These are phyloP conservation scores for Tylopilus cervinicoccineus DNA, from an alignment of 768 basidiomycete species.

Conservation along the genomic window DNA sequence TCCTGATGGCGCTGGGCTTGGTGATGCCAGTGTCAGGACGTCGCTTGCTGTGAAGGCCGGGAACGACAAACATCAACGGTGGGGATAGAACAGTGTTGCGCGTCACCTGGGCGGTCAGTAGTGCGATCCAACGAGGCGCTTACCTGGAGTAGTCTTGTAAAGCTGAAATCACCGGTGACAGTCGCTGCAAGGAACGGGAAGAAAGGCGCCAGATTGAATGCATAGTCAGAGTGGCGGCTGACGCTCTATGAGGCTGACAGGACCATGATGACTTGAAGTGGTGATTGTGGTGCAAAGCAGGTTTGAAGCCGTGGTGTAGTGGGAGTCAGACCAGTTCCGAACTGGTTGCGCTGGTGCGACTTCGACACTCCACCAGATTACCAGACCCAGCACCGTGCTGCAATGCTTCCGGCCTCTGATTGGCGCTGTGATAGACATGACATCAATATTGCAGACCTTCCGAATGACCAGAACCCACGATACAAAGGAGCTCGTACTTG, in stretches of 20 bases:
- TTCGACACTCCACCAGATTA: too few relatives aligned
- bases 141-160: constrained; percentile 5
- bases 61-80: constrained; percentile 21
- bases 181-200: background rate
- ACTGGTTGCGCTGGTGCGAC: too few relatives aligned
- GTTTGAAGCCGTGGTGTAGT: too few relatives aligned
- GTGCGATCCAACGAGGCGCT: constrained; percentile 1
- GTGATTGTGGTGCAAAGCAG: too few relatives aligned
- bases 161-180: too few relatives aligned
- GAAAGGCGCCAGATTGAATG: background rate
- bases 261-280: background rate
- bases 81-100: constrained; percentile 6
- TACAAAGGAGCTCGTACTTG: too few relatives aligned
- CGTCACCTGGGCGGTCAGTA: constrained; percentile 14
- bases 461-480: too few relatives aligned
- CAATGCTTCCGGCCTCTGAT: too few relatives aligned
- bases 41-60: constrained; percentile 23
- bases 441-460: too few relatives aligned
- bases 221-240: constrained; percentile 10
- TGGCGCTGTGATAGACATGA: too few relatives aligned
- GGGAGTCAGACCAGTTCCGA: too few relatives aligned
- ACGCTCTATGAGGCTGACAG: constrained; percentile 18
- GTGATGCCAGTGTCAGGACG: background rate
- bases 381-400: too few relatives aligned
- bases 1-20: background rate